Evolutionary conservation across 1,284 basidiomycete genomes (phyloP), one percentile per base, ranked within the genome.

Genomic region (Ustilago nuda): DNA sequence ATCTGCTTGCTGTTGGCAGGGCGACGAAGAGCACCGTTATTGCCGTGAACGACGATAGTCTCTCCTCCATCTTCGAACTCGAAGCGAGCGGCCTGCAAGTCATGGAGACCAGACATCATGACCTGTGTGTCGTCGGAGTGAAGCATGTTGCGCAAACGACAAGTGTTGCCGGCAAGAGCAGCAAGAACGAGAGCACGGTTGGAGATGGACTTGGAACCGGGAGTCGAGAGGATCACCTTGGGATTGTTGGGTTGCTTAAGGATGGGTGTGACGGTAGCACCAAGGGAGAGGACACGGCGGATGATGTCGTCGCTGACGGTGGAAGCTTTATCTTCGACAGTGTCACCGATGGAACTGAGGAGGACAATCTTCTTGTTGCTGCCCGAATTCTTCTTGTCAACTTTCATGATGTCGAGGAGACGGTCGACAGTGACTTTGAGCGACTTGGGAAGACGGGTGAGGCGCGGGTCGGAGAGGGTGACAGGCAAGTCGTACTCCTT

Each of bases 81-180:
- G 85, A 94, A 94, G 46, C 88, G 90, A 30, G 96, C 96, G 54
- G 95, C 96, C 91, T 94, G 78, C 9, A 76, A 64, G 43, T 78
- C 56, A 72, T 94, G 92, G 72, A 99, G 91, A 65, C 95, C 94
- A 54, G 91, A 89, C 94, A 99, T 98, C 97, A 99, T 99, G 66
- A 99, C 96, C 80, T 95, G 94, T 0, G 96, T 99, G 86, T 99
- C 96, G 83, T 99, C 96, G 9, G 95, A 98, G 86, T 98, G 95
- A 48, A 99, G 89, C 17, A 98, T 88, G 84, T 98, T 98, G 86
- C 89, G 92, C 56, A 99, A 88, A 65, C 92, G 89, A 87, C 95
- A 97, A 0, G 92, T 94, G 13, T 96, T 96, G 52, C 90, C 90
- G 0, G 91, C 94, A 15, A 99, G 90, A 0, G 97, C 95, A 8